Evolutionary conservation across 2,329 filamentous ascomycete genomes (phyloP).

Genomic region (Huntiella omanensis): DNA sequence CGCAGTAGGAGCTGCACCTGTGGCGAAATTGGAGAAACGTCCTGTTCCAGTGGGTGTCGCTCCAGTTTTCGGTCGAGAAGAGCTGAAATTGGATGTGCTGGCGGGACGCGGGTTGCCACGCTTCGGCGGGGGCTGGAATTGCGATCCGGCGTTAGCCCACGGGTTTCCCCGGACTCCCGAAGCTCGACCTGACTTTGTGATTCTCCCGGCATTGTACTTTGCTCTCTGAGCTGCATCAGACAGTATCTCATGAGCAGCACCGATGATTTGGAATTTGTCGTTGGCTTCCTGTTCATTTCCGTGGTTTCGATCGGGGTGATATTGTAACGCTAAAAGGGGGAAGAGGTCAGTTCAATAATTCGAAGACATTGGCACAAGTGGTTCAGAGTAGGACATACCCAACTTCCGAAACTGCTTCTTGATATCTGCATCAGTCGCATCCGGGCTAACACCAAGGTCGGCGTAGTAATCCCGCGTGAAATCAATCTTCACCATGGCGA

Average conservation of each 20-base stretch:
- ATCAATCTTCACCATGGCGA: constrained; percentile 11
- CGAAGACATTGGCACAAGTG: neutral
- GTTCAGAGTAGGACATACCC: constrained; percentile 28
- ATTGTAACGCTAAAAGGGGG: constrained; percentile 48
- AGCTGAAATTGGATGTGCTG: neutral
- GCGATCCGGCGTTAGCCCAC: constrained; percentile 29
- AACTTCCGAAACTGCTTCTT: constrained; percentile 77
- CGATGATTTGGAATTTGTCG: constrained; percentile 69
- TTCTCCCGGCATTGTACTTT: constrained; percentile 30
- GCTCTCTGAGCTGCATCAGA: constrained; percentile 30
- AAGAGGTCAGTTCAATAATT: neutral
- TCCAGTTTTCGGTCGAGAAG: constrained; percentile 2
- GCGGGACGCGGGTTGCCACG: constrained; percentile 16
- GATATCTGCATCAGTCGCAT: constrained; percentile 54
- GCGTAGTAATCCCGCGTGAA: constrained; percentile 60
- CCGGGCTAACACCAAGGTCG: constrained; percentile 53
- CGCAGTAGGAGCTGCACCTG: constrained; percentile 24
- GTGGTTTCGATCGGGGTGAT: constrained; percentile 77
- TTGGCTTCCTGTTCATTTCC: constrained; percentile 65
- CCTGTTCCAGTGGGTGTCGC: constrained; percentile 13
- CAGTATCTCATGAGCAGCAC: constrained; percentile 64
- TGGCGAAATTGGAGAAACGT: constrained; percentile 19
- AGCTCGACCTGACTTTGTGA: constrained; percentile 18
- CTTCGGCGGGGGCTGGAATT: constrained; percentile 32
- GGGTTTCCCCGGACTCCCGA: constrained; percentile 40